Evolutionary conservation across 2,329 filamentous ascomycete genomes (phyloP), one percentile per base, ranked within the genome.

Genomic region (Xylaria digitata): DNA sequence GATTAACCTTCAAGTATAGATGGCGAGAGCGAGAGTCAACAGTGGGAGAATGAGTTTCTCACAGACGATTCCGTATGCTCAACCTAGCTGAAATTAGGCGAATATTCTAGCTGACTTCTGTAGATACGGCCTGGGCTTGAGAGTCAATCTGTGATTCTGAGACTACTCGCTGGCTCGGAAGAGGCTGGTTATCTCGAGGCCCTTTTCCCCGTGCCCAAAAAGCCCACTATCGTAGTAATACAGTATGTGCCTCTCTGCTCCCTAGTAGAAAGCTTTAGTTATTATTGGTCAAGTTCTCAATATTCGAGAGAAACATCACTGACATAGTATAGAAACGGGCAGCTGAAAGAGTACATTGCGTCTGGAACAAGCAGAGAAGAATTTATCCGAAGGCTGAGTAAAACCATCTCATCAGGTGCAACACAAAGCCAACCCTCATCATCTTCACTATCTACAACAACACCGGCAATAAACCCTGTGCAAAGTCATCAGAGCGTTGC

Each of bases 101-200:
- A 49, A 45, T 52, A 74, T 40, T n/a, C 61, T 45, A 6, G 42
- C 48, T 73, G 21, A 74, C 45, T 9, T 50, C 1, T 6, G 5
- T 69, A 91, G 87, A 76, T 91, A 60, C 84, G 82, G 59, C 79
- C 81, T 59, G 75, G 88, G 32, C 82, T 96, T 64, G 80, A 82
- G 30, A 81, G 85, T 42, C 87, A 89, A 74, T 87, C 92, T 2
- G 84, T 97, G 21, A 81, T 90, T 7, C 83, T 97, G 23, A 87
- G 90, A 57, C 83, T 97, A 23, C 80, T 84, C 40, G 88, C 90
- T 19, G 92, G 90, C 23, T 94, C 92, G 1, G 87, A 91, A 71
- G 94, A 97, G 81, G 93, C 93, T 9, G 89, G 87, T 6, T 96
- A 93, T 74, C 83, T 98, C 15, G 87, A 90, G 9, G 92, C 92